A percentile compares a stretch with the other conserved stretches of the same genome.
These are phyloP conservation scores for Truncatella angustata DNA, from an alignment of 2,329 filamentous ascomycete species.

Conservation along the genomic window DNA sequence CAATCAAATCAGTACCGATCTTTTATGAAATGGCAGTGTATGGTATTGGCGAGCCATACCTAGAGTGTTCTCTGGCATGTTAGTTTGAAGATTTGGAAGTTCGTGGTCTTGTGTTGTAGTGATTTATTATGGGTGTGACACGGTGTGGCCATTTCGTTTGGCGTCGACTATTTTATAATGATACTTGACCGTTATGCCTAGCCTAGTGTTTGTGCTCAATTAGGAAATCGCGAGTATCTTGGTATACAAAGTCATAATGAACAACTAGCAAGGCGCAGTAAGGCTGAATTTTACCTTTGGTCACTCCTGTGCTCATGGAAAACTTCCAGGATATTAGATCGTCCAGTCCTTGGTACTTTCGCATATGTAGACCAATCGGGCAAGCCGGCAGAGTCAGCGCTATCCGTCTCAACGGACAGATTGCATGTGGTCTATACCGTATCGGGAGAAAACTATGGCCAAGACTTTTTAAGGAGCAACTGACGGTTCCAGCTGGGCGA, in stretches of 20 bases:
- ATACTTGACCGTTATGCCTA: too few relatives aligned
- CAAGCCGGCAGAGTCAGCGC: neutral
- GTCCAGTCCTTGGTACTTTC: too few relatives aligned
- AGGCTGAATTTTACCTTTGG: neutral
- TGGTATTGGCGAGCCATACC: neutral
- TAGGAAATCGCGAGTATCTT: neutral
- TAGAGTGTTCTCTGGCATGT: neutral
- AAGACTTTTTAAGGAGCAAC: neutral
- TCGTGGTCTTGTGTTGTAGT: too few relatives aligned
- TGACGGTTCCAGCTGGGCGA: neutral
- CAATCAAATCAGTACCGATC: too few relatives aligned
- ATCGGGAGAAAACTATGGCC: conserved; percentile 1
- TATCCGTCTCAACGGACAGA: neutral
- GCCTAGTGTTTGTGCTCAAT: neutral
- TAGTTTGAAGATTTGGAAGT: neutral
- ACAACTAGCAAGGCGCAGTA: neutral
- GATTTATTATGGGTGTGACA: too few relatives aligned
- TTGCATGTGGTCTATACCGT: neutral
- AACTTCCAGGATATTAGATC: neutral
- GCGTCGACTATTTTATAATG: neutral
- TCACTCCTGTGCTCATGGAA: neutral
- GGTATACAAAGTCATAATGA: neutral
- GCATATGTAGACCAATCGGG: neutral
- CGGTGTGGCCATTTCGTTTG: too few relatives aligned
- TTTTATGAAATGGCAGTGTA: too few relatives aligned